A percentile compares a stretch with the other conserved stretches of the same genome.
phyloP scores from a whole-genome alignment of 2,329 filamentous ascomycete genomes.

The Aspergillus bombycis region DNA sequence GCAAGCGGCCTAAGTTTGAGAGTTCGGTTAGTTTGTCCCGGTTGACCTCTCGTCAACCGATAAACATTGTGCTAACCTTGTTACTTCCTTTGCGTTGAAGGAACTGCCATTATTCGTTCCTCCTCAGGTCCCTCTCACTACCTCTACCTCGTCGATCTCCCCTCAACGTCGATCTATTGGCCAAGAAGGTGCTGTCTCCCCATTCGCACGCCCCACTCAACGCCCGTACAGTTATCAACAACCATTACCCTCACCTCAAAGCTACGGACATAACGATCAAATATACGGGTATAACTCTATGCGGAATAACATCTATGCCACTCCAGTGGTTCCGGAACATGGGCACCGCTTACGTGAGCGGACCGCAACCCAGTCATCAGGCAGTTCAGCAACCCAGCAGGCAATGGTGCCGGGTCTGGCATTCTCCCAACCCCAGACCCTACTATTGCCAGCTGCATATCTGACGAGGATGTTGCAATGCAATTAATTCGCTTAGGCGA shows the following conservation, averaged over 20 bases:
- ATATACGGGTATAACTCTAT: conserved; percentile 38
- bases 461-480: conserved; percentile 95
- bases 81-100: conserved; percentile 52
- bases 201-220: conserved; percentile 74
- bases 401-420: conserved; percentile 50
- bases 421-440: conserved; percentile 92
- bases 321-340: conserved; percentile 59
- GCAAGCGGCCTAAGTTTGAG: conserved; percentile 92
- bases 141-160: conserved; percentile 97
- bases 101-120: conserved; percentile 95
- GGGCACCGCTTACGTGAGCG: conserved; percentile 69
- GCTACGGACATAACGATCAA: conserved; percentile 61
- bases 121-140: conserved; percentile 86
- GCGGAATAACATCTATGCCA: conserved; percentile 59
- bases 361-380: conserved; percentile 55
- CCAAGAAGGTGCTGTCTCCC: conserved; percentile 67
- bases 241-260: conserved; percentile 81
- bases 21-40: conserved; percentile 79
- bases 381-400: conserved; percentile 45
- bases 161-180: conserved; percentile 81
- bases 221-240: conserved; percentile 79
- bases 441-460: conserved; percentile 96
- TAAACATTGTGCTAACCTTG: conserved; percentile 17
- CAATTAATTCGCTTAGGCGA: conserved; percentile 96
- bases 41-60: background rate